Evolutionary conservation across 179 eudicot species (phyloP), one percentile per base, ranked within the genome.

Genomic region (Silene coronaria): DNA sequence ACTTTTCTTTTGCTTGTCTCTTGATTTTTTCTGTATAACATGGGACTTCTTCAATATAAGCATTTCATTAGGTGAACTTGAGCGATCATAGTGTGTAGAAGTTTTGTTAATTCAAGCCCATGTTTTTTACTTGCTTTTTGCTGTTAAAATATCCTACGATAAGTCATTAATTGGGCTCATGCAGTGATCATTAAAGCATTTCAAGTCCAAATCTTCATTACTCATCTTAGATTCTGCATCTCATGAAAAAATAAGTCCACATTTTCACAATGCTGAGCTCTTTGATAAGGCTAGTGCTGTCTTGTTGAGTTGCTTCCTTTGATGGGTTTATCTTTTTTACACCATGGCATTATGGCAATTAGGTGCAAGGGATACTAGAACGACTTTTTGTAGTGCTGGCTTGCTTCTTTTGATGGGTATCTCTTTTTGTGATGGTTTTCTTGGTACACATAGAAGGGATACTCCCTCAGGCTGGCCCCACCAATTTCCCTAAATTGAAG

Each of bases 21-120:
- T 74, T 77, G 21, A 10, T 36, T 45, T 36, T 16, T 0, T 42
- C 77, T 38, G 11, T 63, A 8, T 30, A 34, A 17, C 36, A 36
- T 36, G 38, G 57, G 12, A 0, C 21, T 30, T 30, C 42, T 24
- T 48, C 55, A 28, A 55, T 19, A 3, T 11, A 30, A 53, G 38
- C 65, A 32, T 19, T 10, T 58, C 24, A 72, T 32, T 12, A 58
- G 68, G 57, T 13, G 59, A 72, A 24, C 24, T 45, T 32, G 63
- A 21, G 62, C 6, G 34, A 73, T 14, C 53, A 24, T 36, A 34
- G 42, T 63, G 34, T 73, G 36, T 38, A 14, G 17, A 36, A 27
- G 62, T 38, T 70, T n/a, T 61, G 75, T 11, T 36, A 9, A 63
- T 71, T 46, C 36, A 62, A 46, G 51, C 58, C 13, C 12, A 73